Evolutionary conservation across 2,329 filamentous ascomycete genomes (phyloP), one percentile per base, ranked within the genome.

Genomic region (Fusarium heterosporum): DNA sequence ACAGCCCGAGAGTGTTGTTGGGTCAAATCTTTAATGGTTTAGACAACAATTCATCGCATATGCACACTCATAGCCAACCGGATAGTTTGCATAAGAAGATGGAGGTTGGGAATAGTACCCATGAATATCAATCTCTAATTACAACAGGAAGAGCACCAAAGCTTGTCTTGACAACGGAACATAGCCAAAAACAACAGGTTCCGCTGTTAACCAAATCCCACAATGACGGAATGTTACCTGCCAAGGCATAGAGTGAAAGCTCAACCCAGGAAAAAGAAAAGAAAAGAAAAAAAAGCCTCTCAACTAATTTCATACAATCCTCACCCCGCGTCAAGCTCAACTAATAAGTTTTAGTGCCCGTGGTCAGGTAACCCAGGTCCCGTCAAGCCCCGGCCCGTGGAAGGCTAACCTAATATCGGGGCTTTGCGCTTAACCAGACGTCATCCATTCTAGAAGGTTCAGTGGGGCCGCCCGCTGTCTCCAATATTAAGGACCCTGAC

Each of bases 361-460:
- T 38, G 9, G n/a, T 36, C 34, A 36, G 34, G 34, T 53, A 53
- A 25, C 40, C 40, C 40, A 30, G 45, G 43, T 14, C 39, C 46
- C 40, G 40, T 32, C 38, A 48, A 39, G 54, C 51, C 46, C 45
- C 64, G 55, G 61, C 58, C 59, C 57, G 47, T 50, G 40, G 36
- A 43, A 57, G 48, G 41, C 62, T 42, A 65, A 49, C 48, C 66
- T 40, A 55, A 54, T 77, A 78, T 63, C 76, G 78, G 69, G 76
- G 74, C 48, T 50, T 73, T 81, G 77, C 76, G 75, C 47, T 64
- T 79, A 80, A 61, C 55, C 68, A 59, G 55, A 70, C 53, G 68
- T 55, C 72, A 72, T 62, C 41, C 38, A 28, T 81, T 81, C 80
- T 80, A 79, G 80, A 81, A 81, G 77, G 70, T 81, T 81, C 79